Conservation (phyloP, 2,329 filamentous ascomycete genomes). For the Pseudocercospora fijiensis region DNA sequence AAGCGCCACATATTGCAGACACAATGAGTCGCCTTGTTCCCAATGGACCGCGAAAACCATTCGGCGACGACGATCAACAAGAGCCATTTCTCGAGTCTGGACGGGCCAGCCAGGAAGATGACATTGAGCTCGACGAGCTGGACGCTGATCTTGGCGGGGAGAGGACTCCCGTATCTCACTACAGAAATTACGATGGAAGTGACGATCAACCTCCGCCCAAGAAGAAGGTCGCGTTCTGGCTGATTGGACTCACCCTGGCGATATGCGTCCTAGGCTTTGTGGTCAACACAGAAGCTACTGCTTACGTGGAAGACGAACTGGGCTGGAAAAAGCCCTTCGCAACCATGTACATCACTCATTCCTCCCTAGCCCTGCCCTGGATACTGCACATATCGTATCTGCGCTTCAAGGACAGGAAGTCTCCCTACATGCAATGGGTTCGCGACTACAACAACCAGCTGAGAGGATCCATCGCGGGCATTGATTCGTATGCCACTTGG, state of each 20-base stretch:
- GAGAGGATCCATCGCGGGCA: conserved; percentile 30
- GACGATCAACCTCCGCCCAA: conserved; percentile 14
- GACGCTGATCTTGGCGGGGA: conserved; percentile 24
- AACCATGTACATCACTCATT: conserved; percentile 38
- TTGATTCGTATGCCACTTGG: conserved; percentile 34
- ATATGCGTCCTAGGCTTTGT: conserved; percentile 35
- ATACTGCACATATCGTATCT: conserved; percentile 31
- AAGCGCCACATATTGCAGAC: not conserved
- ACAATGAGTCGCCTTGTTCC: conserved; percentile 24
- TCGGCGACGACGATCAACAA: conserved; percentile 21
- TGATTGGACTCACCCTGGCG: conserved; percentile 29
- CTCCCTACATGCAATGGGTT: conserved; percentile 32
- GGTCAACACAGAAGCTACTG: conserved; percentile 37
- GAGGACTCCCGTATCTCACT: conserved; percentile 24
- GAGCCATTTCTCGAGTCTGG: conserved; percentile 28
- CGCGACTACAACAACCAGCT: conserved; percentile 36
- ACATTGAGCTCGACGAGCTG: conserved; percentile 19
- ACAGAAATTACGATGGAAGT: conserved; percentile 14
- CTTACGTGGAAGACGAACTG: conserved; percentile 37
- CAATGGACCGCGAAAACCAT: conserved; percentile 15
- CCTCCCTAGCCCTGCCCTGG: conserved; percentile 36
- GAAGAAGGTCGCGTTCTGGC: conserved; percentile 21
- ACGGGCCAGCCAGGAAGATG: conserved; percentile 22
- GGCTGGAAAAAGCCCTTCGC: conserved; percentile 38
- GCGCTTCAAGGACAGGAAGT: conserved; percentile 26